Conservation (phyloP, 192 early-diverging fungal species). For the Backusella liffmaniae region DNA sequence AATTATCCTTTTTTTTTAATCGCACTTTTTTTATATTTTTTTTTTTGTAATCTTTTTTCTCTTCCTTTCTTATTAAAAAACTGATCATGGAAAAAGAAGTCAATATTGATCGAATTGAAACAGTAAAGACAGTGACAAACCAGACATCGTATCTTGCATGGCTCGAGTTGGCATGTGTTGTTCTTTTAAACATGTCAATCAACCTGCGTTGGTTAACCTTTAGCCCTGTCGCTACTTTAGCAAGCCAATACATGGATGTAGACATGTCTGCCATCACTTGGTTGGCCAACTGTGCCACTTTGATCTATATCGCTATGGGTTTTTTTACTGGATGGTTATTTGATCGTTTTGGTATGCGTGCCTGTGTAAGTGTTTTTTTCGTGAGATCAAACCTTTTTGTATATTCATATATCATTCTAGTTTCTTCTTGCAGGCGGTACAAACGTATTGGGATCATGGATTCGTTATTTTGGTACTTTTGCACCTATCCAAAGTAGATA, state of each 20-base stretch:
- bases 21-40: neutral
- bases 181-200: conserved; percentile 14
- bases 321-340: conserved; percentile 27
- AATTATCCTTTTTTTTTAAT: neutral
- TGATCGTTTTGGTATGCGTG: conserved; percentile 22
- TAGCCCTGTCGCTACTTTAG: conserved; percentile 16
- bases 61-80: neutral
- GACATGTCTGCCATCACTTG: conserved; percentile 15
- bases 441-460: conserved; percentile 7
- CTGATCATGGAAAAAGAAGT: neutral
- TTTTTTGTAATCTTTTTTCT: neutral
- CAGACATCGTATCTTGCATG: neutral
- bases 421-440: conserved; percentile 7
- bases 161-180: neutral
- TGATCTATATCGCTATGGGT: conserved; percentile 11
- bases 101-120: neutral
- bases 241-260: conserved; percentile 21
- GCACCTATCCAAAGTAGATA: conserved; percentile 7
- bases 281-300: conserved; percentile 19
- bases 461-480: conserved; percentile 16
- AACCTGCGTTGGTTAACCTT: conserved; percentile 21
- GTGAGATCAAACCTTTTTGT: neutral
- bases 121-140: neutral
- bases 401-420: neutral
- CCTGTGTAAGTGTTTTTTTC: conserved; percentile 11